Percentiles rank a stretch among this genome's conserved stretches.
These are phyloP conservation scores for Jatropha curcas DNA, from an alignment of 345 rosid species.

Conservation along the genomic window DNA sequence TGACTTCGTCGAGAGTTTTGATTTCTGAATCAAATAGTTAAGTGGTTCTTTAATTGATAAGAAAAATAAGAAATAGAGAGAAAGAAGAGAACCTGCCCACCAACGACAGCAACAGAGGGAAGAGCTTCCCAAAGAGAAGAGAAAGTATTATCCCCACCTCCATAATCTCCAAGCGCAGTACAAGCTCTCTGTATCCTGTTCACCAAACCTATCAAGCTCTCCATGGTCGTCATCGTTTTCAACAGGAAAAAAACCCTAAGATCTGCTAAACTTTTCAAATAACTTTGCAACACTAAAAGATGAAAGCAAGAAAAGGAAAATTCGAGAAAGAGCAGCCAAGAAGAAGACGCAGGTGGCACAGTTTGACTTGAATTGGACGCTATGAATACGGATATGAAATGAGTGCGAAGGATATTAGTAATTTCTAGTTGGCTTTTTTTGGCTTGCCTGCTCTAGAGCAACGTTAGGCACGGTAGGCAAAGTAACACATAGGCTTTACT, in stretches of 20 bases:
- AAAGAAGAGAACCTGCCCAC: conserved; percentile 31
- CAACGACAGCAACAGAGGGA: conserved; percentile 39
- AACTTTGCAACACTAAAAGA: not conserved
- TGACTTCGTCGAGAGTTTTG: too few species aligned
- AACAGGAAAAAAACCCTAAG: not conserved
- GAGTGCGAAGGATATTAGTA: too few species aligned
- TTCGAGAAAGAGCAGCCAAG: not conserved
- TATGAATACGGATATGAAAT: not conserved
- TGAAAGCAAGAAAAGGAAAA: not conserved
- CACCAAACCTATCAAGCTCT: conserved; percentile 39
- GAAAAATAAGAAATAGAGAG: not conserved
- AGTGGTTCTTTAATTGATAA: not conserved
- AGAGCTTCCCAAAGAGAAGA: conserved; percentile 42
- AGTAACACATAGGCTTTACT: too few species aligned
- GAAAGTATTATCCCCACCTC: conserved; percentile 27
- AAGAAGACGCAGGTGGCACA: not conserved
- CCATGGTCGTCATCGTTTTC: conserved; percentile 30
- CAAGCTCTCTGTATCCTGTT: conserved; percentile 40
- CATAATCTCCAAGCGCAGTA: conserved; percentile 37
- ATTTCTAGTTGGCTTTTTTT: not conserved
- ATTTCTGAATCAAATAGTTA: too few species aligned
- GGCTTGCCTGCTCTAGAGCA: not conserved
- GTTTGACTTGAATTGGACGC: conserved; percentile 11
- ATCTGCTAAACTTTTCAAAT: not conserved
- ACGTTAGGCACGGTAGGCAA: not conserved